A percentile compares a stretch with the other conserved stretches of the same genome.
Evolutionary conservation across 257 asterid genomes (phyloP).

Genomic region (Solanum chiquidenum): DNA sequence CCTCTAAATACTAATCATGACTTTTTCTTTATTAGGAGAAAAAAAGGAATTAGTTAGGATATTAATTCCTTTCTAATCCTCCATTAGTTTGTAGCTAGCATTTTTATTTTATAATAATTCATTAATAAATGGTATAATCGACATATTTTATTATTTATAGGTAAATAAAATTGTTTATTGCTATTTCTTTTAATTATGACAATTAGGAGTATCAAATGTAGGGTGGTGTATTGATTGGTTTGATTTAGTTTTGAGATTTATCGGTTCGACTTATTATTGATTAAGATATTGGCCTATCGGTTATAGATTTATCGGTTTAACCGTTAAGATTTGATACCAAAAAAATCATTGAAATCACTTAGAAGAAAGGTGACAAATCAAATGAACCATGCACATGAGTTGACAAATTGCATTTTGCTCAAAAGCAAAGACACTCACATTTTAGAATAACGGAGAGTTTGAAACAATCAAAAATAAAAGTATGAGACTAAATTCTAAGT

Average conservation of each 20-base stretch:
- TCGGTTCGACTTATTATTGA: neutral
- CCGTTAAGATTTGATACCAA: neutral
- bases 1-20: neutral
- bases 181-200: neutral
- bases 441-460: neutral
- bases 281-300: neutral
- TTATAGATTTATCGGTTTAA: neutral
- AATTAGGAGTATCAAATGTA: neutral
- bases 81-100: neutral
- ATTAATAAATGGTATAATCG: too few species aligned
- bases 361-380: neutral
- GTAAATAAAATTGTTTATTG: neutral
- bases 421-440: neutral
- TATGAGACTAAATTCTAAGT: neutral
- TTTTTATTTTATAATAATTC: neutral
- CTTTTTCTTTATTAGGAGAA: neutral
- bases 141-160: neutral
- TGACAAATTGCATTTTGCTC: neutral
- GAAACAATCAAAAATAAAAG: neutral
- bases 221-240: neutral
- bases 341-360: neutral
- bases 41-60: neutral
- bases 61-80: neutral
- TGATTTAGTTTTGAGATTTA: too few species aligned
- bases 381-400: neutral